A percentile compares a stretch with the other conserved stretches of the same genome.
Conservation (phyloP, 257 asterid genomes). For the Capsicum pubescens region DNA sequence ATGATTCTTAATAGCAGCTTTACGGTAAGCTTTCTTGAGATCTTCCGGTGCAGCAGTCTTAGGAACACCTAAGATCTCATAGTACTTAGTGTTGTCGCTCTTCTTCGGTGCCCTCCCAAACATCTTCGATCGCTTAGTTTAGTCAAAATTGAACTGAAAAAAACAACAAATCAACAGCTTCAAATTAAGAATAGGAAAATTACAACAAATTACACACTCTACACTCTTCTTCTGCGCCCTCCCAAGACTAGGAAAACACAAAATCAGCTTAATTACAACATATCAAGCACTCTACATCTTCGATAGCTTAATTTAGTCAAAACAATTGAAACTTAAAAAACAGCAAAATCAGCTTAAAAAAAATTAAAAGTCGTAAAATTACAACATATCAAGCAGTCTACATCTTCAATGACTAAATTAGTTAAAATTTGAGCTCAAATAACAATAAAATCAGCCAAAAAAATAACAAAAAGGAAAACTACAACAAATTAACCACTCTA, state of each 20-base stretch:
- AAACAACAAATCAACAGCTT: neutral
- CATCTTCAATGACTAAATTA: too few species aligned
- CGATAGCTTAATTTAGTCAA: too few species aligned
- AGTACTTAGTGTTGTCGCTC: slow-evolving; percentile 82
- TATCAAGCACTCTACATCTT: too few species aligned
- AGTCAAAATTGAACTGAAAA: slow-evolving; percentile 24
- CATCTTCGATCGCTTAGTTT: slow-evolving; percentile 46
- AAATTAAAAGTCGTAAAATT: neutral
- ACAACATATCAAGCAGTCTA: neutral
- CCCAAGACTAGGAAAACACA: neutral
- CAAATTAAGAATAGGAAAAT: too few species aligned
- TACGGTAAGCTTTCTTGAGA: slow-evolving; percentile 84
- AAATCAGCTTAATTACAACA: too few species aligned
- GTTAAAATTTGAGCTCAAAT: too few species aligned
- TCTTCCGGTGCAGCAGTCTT: slow-evolving; percentile 72
- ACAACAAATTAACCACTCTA: too few species aligned
- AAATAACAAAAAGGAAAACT: too few species aligned
- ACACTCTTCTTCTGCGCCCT: slow-evolving; percentile 21
- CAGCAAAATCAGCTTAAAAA: neutral
- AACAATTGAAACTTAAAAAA: neutral
- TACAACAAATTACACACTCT: neutral
- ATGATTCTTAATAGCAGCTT: slow-evolving; percentile 81
- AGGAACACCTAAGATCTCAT: slow-evolving; percentile 74
- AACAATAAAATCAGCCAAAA: too few species aligned
- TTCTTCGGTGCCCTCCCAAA: slow-evolving; percentile 82